A percentile compares a stretch with the other conserved stretches of the same genome.
Conservation (phyloP, 805 yeast genomes). For the Candida oleophila region DNA sequence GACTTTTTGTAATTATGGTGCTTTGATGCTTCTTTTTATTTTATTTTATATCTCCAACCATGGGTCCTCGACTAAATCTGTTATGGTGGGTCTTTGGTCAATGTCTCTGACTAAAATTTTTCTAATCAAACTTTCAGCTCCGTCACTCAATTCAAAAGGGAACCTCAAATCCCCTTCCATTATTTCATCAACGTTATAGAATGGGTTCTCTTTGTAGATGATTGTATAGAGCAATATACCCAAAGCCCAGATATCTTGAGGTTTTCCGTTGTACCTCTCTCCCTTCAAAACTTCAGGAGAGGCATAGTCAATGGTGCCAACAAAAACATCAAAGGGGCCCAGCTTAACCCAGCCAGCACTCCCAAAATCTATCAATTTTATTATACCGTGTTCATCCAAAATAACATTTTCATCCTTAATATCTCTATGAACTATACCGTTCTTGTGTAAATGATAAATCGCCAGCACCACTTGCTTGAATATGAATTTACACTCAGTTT, state of each 20-base stretch:
- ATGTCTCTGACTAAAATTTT: slow-evolving; percentile 69
- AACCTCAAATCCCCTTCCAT: slow-evolving; percentile 83
- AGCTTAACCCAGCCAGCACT: slow-evolving; percentile 86
- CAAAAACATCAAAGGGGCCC: slow-evolving; percentile 97
- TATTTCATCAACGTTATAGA: slow-evolving; percentile 92
- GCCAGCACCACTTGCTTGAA: slow-evolving; percentile 81
- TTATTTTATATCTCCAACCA: slow-evolving; percentile 47
- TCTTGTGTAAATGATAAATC: slow-evolving; percentile 73
- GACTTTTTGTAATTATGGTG: too few relatives aligned
- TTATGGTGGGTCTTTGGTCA: slow-evolving; percentile 67
- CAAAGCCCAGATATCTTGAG: slow-evolving; percentile 97
- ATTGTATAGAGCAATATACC: slow-evolving; percentile 89
- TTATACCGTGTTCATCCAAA: slow-evolving; percentile 75
- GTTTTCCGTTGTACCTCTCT: slow-evolving; percentile 83
- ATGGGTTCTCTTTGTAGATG: slow-evolving; percentile 92
- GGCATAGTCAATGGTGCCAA: slow-evolving; percentile 96
- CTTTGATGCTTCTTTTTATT: background rate
- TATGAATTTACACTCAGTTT: slow-evolving; percentile 72
- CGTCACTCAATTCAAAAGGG: slow-evolving; percentile 64
- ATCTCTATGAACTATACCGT: slow-evolving; percentile 91
- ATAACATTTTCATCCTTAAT: slow-evolving; percentile 93
- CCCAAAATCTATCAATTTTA: slow-evolving; percentile 91
- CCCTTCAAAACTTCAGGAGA: slow-evolving; percentile 96
- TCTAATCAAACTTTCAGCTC: slow-evolving; percentile 59
- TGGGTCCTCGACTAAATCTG: slow-evolving; percentile 63